A percentile compares a stretch with the other conserved stretches of the same genome.
phyloP scores from a whole-genome alignment of 163 green algal genomes.

The Scenedesmus sp. region DNA sequence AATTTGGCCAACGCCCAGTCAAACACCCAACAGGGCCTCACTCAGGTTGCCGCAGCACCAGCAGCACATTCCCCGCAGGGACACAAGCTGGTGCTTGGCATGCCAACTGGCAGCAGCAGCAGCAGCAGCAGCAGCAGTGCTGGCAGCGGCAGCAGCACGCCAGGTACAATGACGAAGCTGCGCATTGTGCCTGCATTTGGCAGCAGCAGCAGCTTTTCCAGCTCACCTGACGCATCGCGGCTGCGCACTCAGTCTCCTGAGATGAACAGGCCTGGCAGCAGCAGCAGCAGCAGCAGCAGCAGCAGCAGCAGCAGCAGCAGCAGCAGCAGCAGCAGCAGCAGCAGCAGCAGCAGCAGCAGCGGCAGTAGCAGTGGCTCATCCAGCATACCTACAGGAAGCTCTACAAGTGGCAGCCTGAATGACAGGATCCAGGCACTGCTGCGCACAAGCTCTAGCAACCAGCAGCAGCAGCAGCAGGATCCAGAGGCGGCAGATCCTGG shows the following conservation, averaged over 20 bases:
- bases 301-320: background rate
- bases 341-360: slow-evolving; percentile 19
- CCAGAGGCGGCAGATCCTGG: background rate
- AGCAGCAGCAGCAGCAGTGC: background rate
- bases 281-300: slow-evolving; percentile 14
- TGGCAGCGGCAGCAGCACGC: background rate
- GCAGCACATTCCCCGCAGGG: background rate
- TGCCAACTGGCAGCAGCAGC: background rate
- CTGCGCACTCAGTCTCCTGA: background rate
- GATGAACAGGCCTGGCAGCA: background rate
- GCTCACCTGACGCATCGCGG: background rate
- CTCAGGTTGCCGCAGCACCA: background rate
- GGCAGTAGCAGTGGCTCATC: too few species aligned
- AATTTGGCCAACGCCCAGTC: background rate
- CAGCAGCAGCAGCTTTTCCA: background rate
- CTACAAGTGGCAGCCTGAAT: background rate
- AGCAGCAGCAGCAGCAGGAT: slow-evolving; percentile 20
- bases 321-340: slow-evolving; percentile 6
- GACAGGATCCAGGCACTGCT: background rate
- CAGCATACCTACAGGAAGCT: background rate
- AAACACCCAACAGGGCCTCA: background rate
- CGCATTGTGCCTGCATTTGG: slow-evolving; percentile 7
- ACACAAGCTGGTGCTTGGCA: background rate
- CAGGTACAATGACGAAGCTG: background rate
- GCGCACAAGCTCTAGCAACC: background rate